Evolutionary conservation across 306 rosid species (phyloP).

Genomic region (Cucurbita maxima): DNA sequence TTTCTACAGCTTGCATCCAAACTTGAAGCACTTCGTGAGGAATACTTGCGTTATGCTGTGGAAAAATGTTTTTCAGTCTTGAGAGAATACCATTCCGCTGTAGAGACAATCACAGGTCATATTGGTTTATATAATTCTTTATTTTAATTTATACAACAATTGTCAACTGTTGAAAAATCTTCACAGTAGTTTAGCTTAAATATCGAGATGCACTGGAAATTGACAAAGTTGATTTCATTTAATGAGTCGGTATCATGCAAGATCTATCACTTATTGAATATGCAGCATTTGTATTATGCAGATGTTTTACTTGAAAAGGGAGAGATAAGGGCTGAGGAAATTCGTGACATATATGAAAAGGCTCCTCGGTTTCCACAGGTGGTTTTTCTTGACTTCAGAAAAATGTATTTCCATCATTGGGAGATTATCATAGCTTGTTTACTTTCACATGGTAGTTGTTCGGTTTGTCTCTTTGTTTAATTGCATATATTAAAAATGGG

Average conservation of each 20-base stretch:
- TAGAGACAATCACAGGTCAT: conserved; percentile 88
- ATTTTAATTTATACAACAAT: not conserved
- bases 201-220: not conserved
- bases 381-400: conserved; percentile 18
- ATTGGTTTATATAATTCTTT: conserved; percentile 12
- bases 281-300: conserved; percentile 18
- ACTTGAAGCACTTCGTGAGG: conserved; percentile 88
- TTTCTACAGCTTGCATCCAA: conserved; percentile 72
- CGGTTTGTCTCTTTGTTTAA: not conserved
- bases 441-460: not conserved
- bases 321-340: conserved; percentile 63
- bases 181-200: not conserved
- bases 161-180: conserved; percentile 3
- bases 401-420: not conserved
- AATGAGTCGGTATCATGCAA: not conserved
- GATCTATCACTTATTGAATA: not conserved
- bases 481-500: not conserved
- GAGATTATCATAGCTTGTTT: not conserved
- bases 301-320: conserved; percentile 82
- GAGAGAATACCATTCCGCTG: conserved; percentile 61
- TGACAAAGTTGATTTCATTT: not conserved
- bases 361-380: conserved; percentile 62
- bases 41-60: conserved; percentile 80
- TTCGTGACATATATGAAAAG: conserved; percentile 59
- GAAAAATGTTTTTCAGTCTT: conserved; percentile 62